Evolutionary conservation across 2,329 filamentous ascomycete species (phyloP).

Genomic region (Ophiosphaerella herpotricha): DNA sequence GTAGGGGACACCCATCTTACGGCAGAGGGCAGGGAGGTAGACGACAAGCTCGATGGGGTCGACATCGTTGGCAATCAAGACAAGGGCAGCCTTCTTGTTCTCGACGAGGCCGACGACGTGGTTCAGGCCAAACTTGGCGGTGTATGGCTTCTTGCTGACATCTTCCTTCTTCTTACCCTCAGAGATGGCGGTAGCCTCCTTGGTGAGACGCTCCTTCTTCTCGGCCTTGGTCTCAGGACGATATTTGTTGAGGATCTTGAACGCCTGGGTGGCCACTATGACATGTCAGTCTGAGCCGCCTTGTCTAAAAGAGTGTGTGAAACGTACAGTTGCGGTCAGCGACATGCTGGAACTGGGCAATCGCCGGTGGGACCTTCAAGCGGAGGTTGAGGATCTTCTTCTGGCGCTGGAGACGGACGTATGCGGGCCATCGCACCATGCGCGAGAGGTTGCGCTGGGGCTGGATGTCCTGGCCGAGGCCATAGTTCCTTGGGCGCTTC

Average conservation of each 20-base stretch:
- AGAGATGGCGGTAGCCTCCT: slow-evolving; percentile 96
- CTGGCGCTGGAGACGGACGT: slow-evolving; percentile 95
- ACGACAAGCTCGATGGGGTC: slow-evolving; percentile 99
- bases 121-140: slow-evolving; percentile 99
- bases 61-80: slow-evolving; percentile 98
- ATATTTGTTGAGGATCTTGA: slow-evolving; percentile 99
- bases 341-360: slow-evolving; percentile 97
- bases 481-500: slow-evolving; percentile 96
- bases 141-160: slow-evolving; percentile 99
- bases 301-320: slow-evolving; percentile 56
- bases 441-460: slow-evolving; percentile 70
- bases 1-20: slow-evolving; percentile 99
- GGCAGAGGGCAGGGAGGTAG: slow-evolving; percentile 98
- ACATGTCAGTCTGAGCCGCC: slow-evolving; percentile 65
- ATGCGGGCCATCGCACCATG: slow-evolving; percentile 97
- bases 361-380: slow-evolving; percentile 96
- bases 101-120: slow-evolving; percentile 69
- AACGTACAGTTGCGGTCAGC: slow-evolving; percentile 57
- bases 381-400: slow-evolving; percentile 97
- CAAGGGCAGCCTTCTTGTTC: slow-evolving; percentile 99
- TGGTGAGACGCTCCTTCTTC: slow-evolving; percentile 99
- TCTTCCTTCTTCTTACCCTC: slow-evolving; percentile 99
- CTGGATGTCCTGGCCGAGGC: slow-evolving; percentile 92
- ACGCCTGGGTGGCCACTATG: slow-evolving; percentile 82
- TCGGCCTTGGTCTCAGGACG: slow-evolving; percentile 97